These are phyloP conservation scores for Trichocomaceae sp. DNA, from an alignment of 2,329 filamentous ascomycete species.

Conservation along the genomic window DNA sequence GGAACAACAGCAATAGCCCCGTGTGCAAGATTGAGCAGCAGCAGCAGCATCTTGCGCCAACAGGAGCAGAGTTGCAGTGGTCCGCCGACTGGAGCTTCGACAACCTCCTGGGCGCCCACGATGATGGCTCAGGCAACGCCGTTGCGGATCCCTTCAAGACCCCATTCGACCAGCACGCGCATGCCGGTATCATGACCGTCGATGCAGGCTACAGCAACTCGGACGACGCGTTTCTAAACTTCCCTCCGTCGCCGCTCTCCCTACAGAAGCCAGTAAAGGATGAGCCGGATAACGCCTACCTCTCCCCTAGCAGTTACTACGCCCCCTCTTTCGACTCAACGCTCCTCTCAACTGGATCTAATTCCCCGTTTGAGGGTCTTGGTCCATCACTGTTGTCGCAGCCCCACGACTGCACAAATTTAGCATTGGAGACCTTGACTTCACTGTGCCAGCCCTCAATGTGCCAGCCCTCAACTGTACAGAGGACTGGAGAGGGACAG, in stretches of 20 bases:
- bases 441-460: conserved; percentile 12
- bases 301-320: conserved; percentile 13
- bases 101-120: conserved; percentile 7
- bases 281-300: conserved; percentile 12
- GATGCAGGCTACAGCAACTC: conserved; percentile 4
- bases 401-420: conserved; percentile 13
- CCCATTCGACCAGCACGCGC: conserved; percentile 4
- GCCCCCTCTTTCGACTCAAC: conserved; percentile 12
- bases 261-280: conserved; percentile 11
- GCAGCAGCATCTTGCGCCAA: not conserved
- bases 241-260: conserved; percentile 1
- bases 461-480: conserved; percentile 11
- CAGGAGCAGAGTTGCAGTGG: conserved; percentile 5
- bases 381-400: conserved; percentile 10
- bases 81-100: conserved; percentile 12
- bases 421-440: conserved; percentile 12
- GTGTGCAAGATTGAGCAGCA: not conserved
- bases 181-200: conserved; percentile 7
- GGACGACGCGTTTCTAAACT: conserved; percentile 8
- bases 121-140: not conserved
- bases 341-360: conserved; percentile 6
- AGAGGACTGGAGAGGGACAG: conserved; percentile 12
- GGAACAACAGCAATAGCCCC: not conserved
- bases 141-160: not conserved
- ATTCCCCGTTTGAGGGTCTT: conserved; percentile 7